Base-by-base conservation (phyloP, 192 early-diverging fungal species). In the Linnemannia zychae region DNA sequence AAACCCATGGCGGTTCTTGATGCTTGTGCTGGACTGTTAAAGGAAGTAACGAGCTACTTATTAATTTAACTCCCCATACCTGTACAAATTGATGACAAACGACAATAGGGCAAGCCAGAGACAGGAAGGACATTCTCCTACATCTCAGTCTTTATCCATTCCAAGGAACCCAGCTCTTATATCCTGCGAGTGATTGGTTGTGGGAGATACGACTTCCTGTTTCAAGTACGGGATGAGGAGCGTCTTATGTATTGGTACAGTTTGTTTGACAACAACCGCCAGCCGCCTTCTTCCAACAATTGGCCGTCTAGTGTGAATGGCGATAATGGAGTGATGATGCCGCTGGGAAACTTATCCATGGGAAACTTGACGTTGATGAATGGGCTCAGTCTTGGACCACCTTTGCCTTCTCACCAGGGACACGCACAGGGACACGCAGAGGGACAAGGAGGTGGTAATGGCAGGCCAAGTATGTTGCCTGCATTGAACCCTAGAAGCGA, bases 221-320 rank as follows among this genome's bases (percentile, higher is more conserved):
- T 85, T 0, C 83, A 85, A 37, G 78, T 85, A 0, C 38, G 69
- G 4, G 77, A 85, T 34, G 83, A 85, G n/a, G 78, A 85, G 24
- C 77, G 78, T 0, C 48, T 85, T 20, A 3, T 79, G 48, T 69
- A 85, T 22, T 85, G 78, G 83, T 79, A 44, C 60, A 47, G 63
- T 33, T 46, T 85, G 1, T 85, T 85, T 49, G 83, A 79, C 50
- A 79, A 72, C 77, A 78, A 65, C 22, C 72, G 28, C 38, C 74
- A 76, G 36, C 46, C 37, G 31, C 38, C 40, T 9, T 16, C 37
- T 1, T 68, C 52, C 47, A 74, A 71, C n/a, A 37, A 40, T 15
- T 81, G 57, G 33, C 36, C 72, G 0, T 31, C 72, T 3, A 37
- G 72, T 16, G 67, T 28, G 13, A 36, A 48, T 34, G 37, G 20